Base-by-base conservation (phyloP, 768 basidiomycete species). In the Trametopsis cervina region DNA sequence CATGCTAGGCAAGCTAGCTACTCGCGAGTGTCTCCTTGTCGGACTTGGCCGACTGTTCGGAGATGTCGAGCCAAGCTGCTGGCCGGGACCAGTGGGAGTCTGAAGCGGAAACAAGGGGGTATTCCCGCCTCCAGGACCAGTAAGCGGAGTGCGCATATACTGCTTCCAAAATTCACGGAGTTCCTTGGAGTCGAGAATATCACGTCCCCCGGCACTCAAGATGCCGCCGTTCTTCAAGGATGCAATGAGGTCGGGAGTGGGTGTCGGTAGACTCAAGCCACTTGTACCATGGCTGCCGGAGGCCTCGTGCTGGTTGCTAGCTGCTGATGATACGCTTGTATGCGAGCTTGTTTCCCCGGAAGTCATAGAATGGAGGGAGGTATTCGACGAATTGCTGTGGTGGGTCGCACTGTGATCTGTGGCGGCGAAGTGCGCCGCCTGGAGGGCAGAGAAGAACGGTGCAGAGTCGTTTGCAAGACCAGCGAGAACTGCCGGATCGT, bases 121-220 rank as follows among this genome's bases (percentile, higher is more conserved):
- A 37, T 56, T 42, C n/a, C n/a, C n/a, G 2, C 38, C 33, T 18
- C 44, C 43, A n/a, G 70, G 63, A 0, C 68, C 71, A 15, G 67
- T 64, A 39, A 81, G 60, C 21, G 86, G 86, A 18, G 84, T 87
- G 33, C 78, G 74, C 68, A 89, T 72, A 56, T 82, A 89, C 54
- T 78, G 70, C 63, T 74, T 86, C 86, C 86, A 89, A 53, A 85
- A 79, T 45, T 86, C 82, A 41, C 74, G 69, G 59, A 86, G 58
- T 54, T 86, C 81, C 50, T 57, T 55, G 42, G 40, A 54, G 22
- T 61, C 60, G 37, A 54, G 12, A 29, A 48, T 51, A 20, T 57
- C 59, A 18, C 57, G 54, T 23, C 55, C 53, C 24, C 59, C 58
- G 3, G 55, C 54, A 36, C 50, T 51, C 25, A 46, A 24, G 44